Conservation (phyloP, 1,139 yeast species). For the Keqinozyma sinolaborantium region DNA sequence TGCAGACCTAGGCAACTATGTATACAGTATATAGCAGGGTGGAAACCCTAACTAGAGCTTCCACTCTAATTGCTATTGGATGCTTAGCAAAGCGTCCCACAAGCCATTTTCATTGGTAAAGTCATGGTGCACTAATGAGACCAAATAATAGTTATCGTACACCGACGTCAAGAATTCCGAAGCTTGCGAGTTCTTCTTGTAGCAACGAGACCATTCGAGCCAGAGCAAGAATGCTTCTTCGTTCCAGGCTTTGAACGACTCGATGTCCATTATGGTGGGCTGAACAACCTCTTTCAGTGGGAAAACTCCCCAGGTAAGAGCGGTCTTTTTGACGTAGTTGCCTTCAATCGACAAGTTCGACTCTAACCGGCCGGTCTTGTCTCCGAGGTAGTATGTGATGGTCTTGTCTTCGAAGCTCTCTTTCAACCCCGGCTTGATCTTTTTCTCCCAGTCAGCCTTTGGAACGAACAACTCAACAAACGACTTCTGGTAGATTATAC, state of each 20-base stretch:
- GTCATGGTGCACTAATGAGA: slow-evolving; percentile 84
- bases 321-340: slow-evolving; percentile 45
- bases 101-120: slow-evolving; percentile 69
- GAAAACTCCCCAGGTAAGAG: slow-evolving; percentile 96
- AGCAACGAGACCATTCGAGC: slow-evolving; percentile 88
- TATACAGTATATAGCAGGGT: too few relatives aligned
- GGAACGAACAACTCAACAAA: slow-evolving; percentile 83
- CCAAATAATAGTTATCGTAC: slow-evolving; percentile 64
- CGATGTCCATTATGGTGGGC: slow-evolving; percentile 84
- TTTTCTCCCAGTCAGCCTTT: slow-evolving; percentile 69
- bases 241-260: slow-evolving; percentile 88
- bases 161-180: slow-evolving; percentile 60
- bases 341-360: slow-evolving; percentile 49
- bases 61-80: slow-evolving; percentile 17
- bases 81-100: slow-evolving; percentile 60
- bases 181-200: slow-evolving; percentile 52
- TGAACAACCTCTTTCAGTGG: slow-evolving; percentile 83
- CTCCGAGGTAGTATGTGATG: slow-evolving; percentile 74
- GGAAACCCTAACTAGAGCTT: slow-evolving; percentile 4
- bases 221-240: slow-evolving; percentile 92
- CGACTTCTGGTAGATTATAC: slow-evolving; percentile 89
- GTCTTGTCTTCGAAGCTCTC: slow-evolving; percentile 34
- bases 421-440: slow-evolving; percentile 51
- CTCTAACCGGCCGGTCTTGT: slow-evolving; percentile 50
- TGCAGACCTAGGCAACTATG: slow-evolving; percentile 9